Percentiles rank a stretch among this genome's conserved stretches.
Evolutionary conservation across 345 rosid genomes (phyloP).

Genomic region (Gossypium australe): DNA sequence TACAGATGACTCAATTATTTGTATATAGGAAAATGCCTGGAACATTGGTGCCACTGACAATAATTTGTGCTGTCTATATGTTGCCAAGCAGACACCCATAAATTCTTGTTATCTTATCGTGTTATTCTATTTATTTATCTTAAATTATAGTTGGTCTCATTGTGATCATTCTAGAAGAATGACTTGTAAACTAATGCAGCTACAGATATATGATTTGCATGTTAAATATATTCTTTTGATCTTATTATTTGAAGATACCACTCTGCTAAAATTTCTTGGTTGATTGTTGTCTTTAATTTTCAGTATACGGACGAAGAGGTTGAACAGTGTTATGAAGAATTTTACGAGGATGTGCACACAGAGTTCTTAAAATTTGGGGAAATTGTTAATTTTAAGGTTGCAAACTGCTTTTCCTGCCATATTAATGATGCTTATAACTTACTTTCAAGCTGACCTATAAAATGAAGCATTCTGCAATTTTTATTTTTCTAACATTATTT

Average conservation of each 20-base stretch:
- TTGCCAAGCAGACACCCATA: background rate
- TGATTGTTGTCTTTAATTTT: slow-evolving; percentile 23
- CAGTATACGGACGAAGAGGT: slow-evolving; percentile 95
- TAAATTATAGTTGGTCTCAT: background rate
- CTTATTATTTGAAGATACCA: background rate
- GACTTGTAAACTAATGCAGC: slow-evolving; percentile 5
- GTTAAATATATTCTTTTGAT: slow-evolving; percentile 4
- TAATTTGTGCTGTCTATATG: background rate
- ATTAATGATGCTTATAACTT: slow-evolving; percentile 5
- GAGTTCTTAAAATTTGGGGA: slow-evolving; percentile 95
- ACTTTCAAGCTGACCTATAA: background rate
- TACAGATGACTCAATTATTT: background rate
- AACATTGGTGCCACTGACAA: background rate
- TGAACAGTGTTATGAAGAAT: slow-evolving; percentile 74
- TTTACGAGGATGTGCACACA: slow-evolving; percentile 96
- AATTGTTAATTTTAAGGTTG: slow-evolving; percentile 91
- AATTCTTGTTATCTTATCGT: background rate
- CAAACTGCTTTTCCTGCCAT: slow-evolving; percentile 10
- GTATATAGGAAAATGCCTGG: background rate
- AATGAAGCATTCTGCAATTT: background rate
- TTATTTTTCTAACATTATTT: background rate
- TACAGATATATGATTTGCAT: background rate
- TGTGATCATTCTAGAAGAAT: background rate
- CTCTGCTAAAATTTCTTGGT: slow-evolving; percentile 11
- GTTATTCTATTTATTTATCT: background rate